Conservation (phyloP, 163 green algal genomes). For the Coccomyxa subellipsoidea region DNA sequence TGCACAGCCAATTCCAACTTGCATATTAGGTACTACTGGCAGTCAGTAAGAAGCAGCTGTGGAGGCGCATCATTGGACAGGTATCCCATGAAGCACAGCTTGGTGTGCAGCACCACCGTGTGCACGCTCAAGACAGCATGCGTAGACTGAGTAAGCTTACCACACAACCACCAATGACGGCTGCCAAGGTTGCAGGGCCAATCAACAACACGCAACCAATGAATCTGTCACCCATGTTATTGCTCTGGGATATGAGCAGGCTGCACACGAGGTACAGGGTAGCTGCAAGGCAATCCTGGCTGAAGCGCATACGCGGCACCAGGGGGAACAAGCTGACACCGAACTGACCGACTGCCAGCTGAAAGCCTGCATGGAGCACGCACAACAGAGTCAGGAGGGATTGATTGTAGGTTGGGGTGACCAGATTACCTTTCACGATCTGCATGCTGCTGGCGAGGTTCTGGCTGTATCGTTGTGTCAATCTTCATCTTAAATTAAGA, state of each 20-base stretch:
- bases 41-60: too few relatives aligned
- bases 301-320: slow-evolving; percentile 2
- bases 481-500: neutral
- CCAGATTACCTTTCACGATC: neutral
- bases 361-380: neutral
- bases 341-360: neutral
- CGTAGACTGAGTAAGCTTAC: neutral
- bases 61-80: too few relatives aligned
- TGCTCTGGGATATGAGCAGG: slow-evolving; percentile 4
- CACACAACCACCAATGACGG: neutral
- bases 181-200: slow-evolving; percentile 12
- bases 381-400: neutral
- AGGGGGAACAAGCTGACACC: neutral
- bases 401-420: neutral
- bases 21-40: neutral
- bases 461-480: neutral
- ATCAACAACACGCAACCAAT: slow-evolving; percentile 6
- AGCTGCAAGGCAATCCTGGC: slow-evolving; percentile 10
- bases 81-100: too few relatives aligned
- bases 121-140: neutral
- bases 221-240: slow-evolving; percentile 14
- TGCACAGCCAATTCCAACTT: slow-evolving; percentile 2
- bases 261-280: slow-evolving; percentile 13
- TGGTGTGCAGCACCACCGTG: too few relatives aligned
- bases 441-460: neutral